Conservation (phyloP, 2,329 filamentous ascomycete genomes). For the Zopfia rhizophila region DNA sequence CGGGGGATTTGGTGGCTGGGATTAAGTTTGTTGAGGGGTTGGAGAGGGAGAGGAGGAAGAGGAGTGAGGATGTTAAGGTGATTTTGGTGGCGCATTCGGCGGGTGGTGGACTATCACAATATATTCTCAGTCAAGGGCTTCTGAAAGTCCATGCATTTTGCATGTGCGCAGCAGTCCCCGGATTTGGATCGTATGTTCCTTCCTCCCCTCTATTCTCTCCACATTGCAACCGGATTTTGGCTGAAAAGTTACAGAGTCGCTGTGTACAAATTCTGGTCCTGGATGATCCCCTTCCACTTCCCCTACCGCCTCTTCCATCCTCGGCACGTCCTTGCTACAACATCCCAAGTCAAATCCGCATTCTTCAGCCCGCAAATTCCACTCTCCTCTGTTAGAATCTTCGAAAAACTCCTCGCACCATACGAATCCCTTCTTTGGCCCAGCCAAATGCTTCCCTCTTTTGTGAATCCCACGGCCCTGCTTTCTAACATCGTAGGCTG, state of each 20-base stretch:
- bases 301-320: constrained; percentile 60
- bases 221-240: constrained; percentile 51
- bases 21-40: constrained; percentile 45
- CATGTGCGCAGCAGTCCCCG: constrained; percentile 60
- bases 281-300: constrained; percentile 36
- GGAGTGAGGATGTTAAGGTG: constrained; percentile 44
- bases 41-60: constrained; percentile 42
- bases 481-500: constrained; percentile 49
- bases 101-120: constrained; percentile 63
- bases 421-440: constrained; percentile 67
- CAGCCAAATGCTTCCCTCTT: constrained; percentile 58
- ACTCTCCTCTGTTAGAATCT: constrained; percentile 51
- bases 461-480: constrained; percentile 56
- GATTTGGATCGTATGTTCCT: constrained; percentile 59
- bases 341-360: constrained; percentile 58
- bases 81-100: constrained; percentile 63
- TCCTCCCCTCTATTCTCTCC: constrained; percentile 5
- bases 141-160: constrained; percentile 58
- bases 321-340: constrained; percentile 63
- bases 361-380: constrained; percentile 63
- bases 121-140: constrained; percentile 55
- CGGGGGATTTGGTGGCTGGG: constrained; percentile 57
- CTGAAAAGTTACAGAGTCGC: constrained; percentile 58
- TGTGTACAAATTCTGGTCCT: constrained; percentile 36
- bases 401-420: constrained; percentile 56